Base-by-base conservation (phyloP, 108 stramenopile genomes). In the Epithemia pelagica region DNA sequence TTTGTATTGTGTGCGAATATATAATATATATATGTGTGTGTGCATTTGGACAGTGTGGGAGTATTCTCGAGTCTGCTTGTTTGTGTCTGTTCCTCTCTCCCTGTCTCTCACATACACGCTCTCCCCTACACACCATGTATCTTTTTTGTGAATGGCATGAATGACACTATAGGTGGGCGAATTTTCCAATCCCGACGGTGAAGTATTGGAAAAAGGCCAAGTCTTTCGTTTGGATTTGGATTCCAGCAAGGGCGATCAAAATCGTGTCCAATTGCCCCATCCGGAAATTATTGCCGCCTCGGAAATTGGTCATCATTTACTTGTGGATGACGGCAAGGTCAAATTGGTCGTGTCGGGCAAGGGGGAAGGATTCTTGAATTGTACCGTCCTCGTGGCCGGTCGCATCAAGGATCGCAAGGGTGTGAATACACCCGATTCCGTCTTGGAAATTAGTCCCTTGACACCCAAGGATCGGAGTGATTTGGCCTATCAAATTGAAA, bases 271-370 rank as follows among this genome's bases (percentile, higher is more conserved):
- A 72, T 73, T 96, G 8, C 97, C 97, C 27, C 97, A 98, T 78
- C 90, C 92, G 23, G 97, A 98, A 81, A 96, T 98, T 73, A 82
- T 96, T 72, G 69, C 71, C 27, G 92, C 93, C 30, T 78, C 76
- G 55, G 88, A 92, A 70, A 66, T 90, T 64, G 97, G 94, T 23
- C 95, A 98, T 70, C 74, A 68, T 30, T 84, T 98, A 0, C 74
- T 98, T 62, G 83, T 98, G 29, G 96, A 98, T 62, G 97, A 98
- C 72, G 97, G 97, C 23, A 98, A 96, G 78, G 89, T 98, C 32
- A 92, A 94, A 54, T 70, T 98, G 60, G 82, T 76, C 7, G 97
- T 98, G 10, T 72, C 60, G 30, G 84, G 69, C 19, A 95, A 72
- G 61, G 95, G 92, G 2, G 85, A 87, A 28, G 92, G 80, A 7